Evolutionary conservation across 2,329 filamentous ascomycete genomes (phyloP).

Genomic region (Penicillium olsonii): DNA sequence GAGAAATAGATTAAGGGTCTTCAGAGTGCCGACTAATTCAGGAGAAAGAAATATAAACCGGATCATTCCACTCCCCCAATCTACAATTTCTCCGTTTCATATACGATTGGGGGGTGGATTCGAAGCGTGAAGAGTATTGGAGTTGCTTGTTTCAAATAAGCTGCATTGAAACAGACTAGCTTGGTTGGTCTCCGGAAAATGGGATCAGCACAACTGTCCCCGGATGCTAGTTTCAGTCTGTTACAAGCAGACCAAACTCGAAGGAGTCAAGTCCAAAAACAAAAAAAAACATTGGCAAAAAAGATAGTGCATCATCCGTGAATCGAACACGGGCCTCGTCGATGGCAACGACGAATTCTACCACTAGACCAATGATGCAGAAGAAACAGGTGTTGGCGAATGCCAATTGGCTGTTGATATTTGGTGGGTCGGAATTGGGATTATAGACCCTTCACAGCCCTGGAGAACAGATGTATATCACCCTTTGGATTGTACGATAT

Average conservation of each 20-base stretch:
- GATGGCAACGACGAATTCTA: constrained; percentile 50
- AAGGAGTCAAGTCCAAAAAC: too few species aligned
- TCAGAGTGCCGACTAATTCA: background rate
- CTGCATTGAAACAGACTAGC: background rate
- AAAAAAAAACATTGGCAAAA: constrained; percentile 2
- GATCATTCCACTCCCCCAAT: background rate
- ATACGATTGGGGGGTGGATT: background rate
- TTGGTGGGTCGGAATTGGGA: background rate
- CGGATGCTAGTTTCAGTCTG: background rate
- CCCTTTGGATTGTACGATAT: too few species aligned
- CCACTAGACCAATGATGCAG: constrained; percentile 49
- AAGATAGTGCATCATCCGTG: constrained; percentile 39
- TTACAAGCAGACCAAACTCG: background rate
- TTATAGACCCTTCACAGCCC: background rate
- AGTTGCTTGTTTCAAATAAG: background rate
- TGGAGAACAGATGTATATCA: too few species aligned
- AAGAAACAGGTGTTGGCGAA: background rate
- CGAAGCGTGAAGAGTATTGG: background rate
- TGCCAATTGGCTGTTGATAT: constrained; percentile 13
- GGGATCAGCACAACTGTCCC: background rate
- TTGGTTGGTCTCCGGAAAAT: background rate
- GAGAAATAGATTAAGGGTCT: background rate
- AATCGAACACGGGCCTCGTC: constrained; percentile 51
- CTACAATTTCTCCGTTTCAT: background rate
- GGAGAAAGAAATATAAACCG: background rate